Percentiles rank a stretch among this genome's conserved stretches.
These are phyloP conservation scores for Colletotrichum incanum DNA, from an alignment of 2,329 filamentous ascomycete genomes.

Conservation along the genomic window DNA sequence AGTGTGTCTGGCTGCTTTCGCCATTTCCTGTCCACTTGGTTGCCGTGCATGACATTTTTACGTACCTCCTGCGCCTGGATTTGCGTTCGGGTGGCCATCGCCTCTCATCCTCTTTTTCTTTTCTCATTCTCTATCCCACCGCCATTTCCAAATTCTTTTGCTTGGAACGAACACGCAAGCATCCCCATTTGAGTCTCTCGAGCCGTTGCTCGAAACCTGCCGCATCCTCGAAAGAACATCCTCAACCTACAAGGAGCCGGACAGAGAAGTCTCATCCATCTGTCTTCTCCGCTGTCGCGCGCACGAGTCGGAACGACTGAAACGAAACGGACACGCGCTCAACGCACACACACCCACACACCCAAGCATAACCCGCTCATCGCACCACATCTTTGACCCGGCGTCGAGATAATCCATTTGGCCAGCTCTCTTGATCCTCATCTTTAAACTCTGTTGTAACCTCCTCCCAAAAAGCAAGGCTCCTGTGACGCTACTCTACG, in stretches of 20 bases:
- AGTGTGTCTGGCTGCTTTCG: constrained; percentile 10
- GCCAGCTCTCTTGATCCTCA: not conserved
- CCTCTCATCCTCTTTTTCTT: not conserved
- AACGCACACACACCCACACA: constrained; percentile 4
- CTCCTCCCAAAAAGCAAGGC: not conserved
- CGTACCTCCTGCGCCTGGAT: not conserved
- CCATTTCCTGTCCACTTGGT: not conserved
- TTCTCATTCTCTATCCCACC: not conserved
- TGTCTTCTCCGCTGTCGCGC: constrained; percentile 2
- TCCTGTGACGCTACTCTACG: not conserved
- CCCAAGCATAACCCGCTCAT: constrained; percentile 9
- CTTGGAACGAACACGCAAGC: not conserved
- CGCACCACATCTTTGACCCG: constrained; percentile 12
- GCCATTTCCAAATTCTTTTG: not conserved
- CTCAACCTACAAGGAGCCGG: not conserved
- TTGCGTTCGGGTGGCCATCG: not conserved
- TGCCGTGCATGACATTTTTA: constrained; percentile 21
- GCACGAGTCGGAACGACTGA: constrained; percentile 27
- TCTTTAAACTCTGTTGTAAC: not conserved
- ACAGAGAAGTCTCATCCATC: not conserved
- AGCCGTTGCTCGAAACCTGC: not conserved
- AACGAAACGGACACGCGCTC: constrained; percentile 25
- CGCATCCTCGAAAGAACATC: not conserved
- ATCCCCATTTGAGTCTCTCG: not conserved
- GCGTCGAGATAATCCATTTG: constrained; percentile 1